These are phyloP conservation scores for Colletotrichum theobromicola DNA, from an alignment of 2,329 filamentous ascomycete species.

Conservation along the genomic window DNA sequence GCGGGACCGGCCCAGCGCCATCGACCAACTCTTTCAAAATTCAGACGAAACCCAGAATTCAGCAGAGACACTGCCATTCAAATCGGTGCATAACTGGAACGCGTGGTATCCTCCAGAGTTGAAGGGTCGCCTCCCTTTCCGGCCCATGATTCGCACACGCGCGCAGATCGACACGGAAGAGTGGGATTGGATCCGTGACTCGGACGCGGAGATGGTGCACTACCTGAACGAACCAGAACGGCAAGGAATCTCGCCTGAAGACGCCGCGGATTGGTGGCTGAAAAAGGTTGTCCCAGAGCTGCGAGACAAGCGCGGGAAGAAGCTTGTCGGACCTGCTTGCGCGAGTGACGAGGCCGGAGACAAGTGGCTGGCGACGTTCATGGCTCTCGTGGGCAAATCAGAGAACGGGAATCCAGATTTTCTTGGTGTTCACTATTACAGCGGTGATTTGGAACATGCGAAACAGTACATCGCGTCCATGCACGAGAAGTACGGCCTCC, in stretches of 20 bases:
- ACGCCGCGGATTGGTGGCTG: constrained; percentile 43
- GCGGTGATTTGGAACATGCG: constrained; percentile 34
- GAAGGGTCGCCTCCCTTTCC: constrained; percentile 38
- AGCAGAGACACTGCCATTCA: constrained; percentile 29
- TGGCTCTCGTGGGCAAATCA: constrained; percentile 34
- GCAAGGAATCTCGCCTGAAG: constrained; percentile 33
- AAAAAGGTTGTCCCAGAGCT: constrained; percentile 36
- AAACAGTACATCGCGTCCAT: constrained; percentile 40
- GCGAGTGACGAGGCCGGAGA: constrained; percentile 41
- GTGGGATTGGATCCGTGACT: constrained; percentile 34
- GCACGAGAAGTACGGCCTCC: constrained; percentile 37
- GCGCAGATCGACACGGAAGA: constrained; percentile 40
- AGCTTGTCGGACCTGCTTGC: constrained; percentile 43
- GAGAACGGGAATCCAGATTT: constrained; percentile 37
- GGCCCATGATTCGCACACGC: constrained; percentile 45
- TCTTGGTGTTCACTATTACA: constrained; percentile 49
- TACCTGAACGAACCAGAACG: constrained; percentile 53
- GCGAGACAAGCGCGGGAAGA: constrained; percentile 16
- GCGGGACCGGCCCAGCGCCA: constrained; percentile 33
- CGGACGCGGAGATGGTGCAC: constrained; percentile 39
- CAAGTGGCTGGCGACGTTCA: constrained; percentile 46
- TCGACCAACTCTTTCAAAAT: constrained; percentile 36
- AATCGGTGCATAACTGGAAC: constrained; percentile 46
- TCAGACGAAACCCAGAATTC: constrained; percentile 1
- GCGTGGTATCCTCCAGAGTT: constrained; percentile 43